Evolutionary conservation across 169 alveolate genomes (phyloP).

Genomic region (Blepharisma undulans): DNA sequence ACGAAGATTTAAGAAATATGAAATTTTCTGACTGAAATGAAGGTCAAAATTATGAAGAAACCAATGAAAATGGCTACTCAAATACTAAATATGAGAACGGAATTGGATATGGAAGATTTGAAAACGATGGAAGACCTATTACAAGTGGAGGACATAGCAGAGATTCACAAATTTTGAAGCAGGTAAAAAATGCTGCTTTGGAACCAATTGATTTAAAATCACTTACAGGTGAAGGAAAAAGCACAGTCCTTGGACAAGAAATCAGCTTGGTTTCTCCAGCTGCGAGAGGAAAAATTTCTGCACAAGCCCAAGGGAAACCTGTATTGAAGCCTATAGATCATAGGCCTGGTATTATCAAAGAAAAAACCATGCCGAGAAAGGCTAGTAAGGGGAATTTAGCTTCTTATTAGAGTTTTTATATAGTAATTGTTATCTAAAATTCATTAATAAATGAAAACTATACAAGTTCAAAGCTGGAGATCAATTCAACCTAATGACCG

Average conservation of each 20-base stretch:
- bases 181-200: neutral
- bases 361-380: neutral
- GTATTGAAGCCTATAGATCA: neutral
- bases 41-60: neutral
- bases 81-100: neutral
- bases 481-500: neutral
- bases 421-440: neutral
- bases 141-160: neutral
- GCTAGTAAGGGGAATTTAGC: neutral
- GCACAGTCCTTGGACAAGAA: neutral
- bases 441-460: neutral
- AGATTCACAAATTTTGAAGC: neutral
- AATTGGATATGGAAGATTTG: neutral
- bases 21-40: neutral
- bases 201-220: neutral
- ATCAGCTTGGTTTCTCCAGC: neutral
- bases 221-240: neutral
- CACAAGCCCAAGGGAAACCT: neutral
- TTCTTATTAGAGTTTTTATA: neutral
- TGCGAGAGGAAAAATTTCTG: neutral
- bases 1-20: neutral
- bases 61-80: neutral
- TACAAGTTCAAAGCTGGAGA: neutral
- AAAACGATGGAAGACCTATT: constrained; percentile 7
- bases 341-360: neutral